Base-by-base conservation (phyloP, 2,329 filamentous ascomycete genomes). In the Aspergillus aculeatinus region DNA sequence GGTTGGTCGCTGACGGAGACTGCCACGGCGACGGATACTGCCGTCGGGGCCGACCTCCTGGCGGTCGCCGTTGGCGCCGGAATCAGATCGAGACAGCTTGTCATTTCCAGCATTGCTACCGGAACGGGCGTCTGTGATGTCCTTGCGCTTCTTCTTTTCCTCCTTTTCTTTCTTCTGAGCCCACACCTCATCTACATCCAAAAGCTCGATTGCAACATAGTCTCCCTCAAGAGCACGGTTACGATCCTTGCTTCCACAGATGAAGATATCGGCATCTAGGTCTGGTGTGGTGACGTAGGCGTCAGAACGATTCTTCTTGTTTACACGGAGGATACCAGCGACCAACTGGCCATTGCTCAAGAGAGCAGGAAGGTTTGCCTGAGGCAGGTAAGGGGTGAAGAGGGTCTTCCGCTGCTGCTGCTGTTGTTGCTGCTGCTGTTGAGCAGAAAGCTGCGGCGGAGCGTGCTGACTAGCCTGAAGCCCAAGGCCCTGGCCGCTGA, bases 121-220 rank as follows among this genome's bases (percentile, higher is more conserved):
- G 66, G 86, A 87, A 65, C 94, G 88, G 60, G 91, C 93, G 74
- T 98, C 95, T 35, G 92, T 96, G 61, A 97, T 96, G 72, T 99
- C 95, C 83, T 99, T 99, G 76, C 95, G 91, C 82, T 98, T 99
- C 87, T 99, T 99, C 85, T 99, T 99, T 77, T 99, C 95, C 79
- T 99, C 95, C 77, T 99, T 99, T 77, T 99, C 95, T 59, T 92
- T 91, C 84, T 99, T 99, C 82, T 99, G 95, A 25, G 89, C 87
- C 95, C 95, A 99, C 2, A 99, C 95, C 74, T 99, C 95, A 74
- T 98, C 95, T 7, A 99, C 95, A 72, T 99, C 94, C 55, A 99
- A 87, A 51, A 99, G 87, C 79, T 99, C 95, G 57, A 99, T 87
- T 33, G 95, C 95, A 60, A 99, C 95, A 58, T 96, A 85, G 75